phyloP scores from a whole-genome alignment of 1,284 basidiomycete genomes.

The Golubevia pallescens region DNA sequence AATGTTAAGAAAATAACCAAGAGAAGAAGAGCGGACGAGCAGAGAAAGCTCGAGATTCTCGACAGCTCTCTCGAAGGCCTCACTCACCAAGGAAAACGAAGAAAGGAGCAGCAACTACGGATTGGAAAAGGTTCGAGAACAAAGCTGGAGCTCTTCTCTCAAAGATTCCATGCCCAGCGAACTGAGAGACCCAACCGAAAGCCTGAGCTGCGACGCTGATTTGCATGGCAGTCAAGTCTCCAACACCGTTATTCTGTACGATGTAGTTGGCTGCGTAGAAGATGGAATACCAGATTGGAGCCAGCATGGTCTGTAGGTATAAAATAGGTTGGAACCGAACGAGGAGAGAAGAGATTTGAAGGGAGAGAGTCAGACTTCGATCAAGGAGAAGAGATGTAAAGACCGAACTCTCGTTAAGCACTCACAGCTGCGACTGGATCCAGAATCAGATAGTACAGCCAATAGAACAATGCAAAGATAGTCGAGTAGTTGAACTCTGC shows the following conservation, averaged over 20 bases:
- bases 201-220: conserved; percentile 25
- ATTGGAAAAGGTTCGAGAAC: conserved; percentile 45
- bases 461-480: conserved; percentile 24
- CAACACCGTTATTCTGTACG: conserved; percentile 10
- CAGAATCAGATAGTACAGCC: conserved; percentile 40
- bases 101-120: conserved; percentile 47
- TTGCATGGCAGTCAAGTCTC: conserved; percentile 17
- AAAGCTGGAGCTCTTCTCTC: conserved; percentile 46
- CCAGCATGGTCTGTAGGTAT: conserved; percentile 17
- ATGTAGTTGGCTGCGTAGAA: conserved; percentile 17
- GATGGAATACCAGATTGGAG: conserved; percentile 30
- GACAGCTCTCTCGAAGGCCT: no score
- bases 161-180: conserved; percentile 50
- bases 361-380: no score
- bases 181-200: conserved; percentile 44
- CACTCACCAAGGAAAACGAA: conserved; percentile 31
- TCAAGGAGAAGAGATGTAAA: no score
- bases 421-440: conserved; percentile 28
- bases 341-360: no score
- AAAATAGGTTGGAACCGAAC: neutral
- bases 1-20: no score
- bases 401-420: no score
- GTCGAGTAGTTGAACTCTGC: conserved; percentile 24
- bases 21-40: no score
- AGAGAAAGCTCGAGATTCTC: no score